Evolutionary conservation across 2,329 filamentous ascomycete species (phyloP), one percentile per base, ranked within the genome.

Genomic region (Monilinia fructicola): DNA sequence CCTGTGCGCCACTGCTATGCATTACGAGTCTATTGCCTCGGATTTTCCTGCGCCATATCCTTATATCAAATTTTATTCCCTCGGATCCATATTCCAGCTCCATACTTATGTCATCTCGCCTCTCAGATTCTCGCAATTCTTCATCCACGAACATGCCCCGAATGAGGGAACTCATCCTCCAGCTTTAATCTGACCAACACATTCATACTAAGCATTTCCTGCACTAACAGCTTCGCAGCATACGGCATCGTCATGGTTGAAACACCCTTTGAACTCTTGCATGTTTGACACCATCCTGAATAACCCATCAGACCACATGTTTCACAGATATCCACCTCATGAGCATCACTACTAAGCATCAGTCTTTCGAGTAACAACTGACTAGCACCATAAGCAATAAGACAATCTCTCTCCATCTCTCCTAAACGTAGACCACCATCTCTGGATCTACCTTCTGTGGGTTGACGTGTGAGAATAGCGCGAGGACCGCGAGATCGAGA

Each of bases 191-290:
- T 85, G 68, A 96, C 94, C 69, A 93, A 91, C n/a, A 99, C 92
- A 78, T 99, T 99, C 95, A 99, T 99, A 78, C 92, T 96, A 76
- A 96, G 89, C 74, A 99, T 79, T 80, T 99, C 95, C 81, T 99
- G 95, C 59, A 98, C 92, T 66, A 99, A 81, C 76, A 99, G 80
- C 84, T 99, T 98, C 0, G 95, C 95, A 23, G 95, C 95, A 78
- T 99, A 99, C 44, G 95, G 95, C 85, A 99, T 96, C 44, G 90
- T 94, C 90, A 99, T 97, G 78, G 90, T 90, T 21, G 92, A 90
- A 35, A 99, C 92, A 40, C 90, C 88, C 67, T 90, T 86, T 50
- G 91, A 93, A 72, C 88, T 92, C 81, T 92, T 88, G 79, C 95
- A 99, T 5, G 91, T 93, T 79, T 96, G 91, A 77, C 95, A 99